Evolutionary conservation across 139 green algal species (phyloP).

Genomic region (Spirogloea muscicola): DNA sequence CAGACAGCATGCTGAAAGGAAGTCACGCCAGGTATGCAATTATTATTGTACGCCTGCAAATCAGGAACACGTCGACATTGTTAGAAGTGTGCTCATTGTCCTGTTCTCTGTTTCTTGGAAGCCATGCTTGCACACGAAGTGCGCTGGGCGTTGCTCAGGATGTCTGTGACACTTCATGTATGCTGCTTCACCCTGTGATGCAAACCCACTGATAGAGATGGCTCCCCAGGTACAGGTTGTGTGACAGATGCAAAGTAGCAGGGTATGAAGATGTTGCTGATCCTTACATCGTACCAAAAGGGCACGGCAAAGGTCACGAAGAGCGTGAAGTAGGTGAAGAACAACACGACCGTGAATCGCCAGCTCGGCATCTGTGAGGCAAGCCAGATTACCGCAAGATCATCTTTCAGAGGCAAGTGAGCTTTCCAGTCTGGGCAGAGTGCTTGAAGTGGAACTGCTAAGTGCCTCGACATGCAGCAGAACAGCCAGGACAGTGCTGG

Average conservation of each 20-base stretch:
- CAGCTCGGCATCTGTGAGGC: slow-evolving; percentile 1
- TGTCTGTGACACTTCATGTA: background rate
- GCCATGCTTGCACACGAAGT: background rate
- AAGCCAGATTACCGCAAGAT: too few relatives aligned
- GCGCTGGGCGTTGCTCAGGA: background rate
- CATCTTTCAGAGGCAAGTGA: too few relatives aligned
- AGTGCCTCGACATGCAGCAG: too few relatives aligned
- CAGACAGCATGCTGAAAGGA: slow-evolving; percentile 28
- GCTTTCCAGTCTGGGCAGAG: too few relatives aligned
- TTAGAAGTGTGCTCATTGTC: too few relatives aligned
- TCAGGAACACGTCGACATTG: background rate
- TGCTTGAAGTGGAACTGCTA: too few relatives aligned
- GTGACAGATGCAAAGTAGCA: background rate
- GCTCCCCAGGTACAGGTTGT: background rate
- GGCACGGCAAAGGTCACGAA: slow-evolving; percentile 21
- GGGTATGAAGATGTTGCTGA: background rate
- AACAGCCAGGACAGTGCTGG: too few relatives aligned
- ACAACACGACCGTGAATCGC: slow-evolving; percentile 18
- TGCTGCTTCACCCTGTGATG: background rate
- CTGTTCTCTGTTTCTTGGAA: background rate
- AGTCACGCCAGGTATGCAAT: slow-evolving; percentile 14
- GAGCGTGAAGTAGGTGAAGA: slow-evolving; percentile 19
- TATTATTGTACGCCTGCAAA: slow-evolving; percentile 14
- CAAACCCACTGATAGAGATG: background rate
- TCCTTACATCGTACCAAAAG: slow-evolving; percentile 20